A percentile compares a stretch with the other conserved stretches of the same genome.
These are phyloP conservation scores for Scytalidium lignicola DNA, from an alignment of 2,329 filamentous ascomycete species.

Conservation along the genomic window DNA sequence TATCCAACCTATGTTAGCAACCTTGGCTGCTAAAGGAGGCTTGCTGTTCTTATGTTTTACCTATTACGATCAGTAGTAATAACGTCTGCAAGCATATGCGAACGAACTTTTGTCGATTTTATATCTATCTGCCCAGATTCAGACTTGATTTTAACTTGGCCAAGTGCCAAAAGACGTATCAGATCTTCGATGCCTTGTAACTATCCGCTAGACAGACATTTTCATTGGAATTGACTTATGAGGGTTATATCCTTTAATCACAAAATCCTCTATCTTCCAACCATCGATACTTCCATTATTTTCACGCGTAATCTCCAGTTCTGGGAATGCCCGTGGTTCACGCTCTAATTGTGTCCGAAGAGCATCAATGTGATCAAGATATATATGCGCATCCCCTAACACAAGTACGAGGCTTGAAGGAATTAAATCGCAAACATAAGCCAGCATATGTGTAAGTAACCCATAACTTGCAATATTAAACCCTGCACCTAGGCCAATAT, in stretches of 20 bases:
- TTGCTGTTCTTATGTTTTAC: no score
- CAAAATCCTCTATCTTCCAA: constrained; percentile 85
- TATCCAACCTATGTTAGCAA: no score
- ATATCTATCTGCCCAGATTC: no score
- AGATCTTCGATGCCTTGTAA: no score
- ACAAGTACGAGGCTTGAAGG: constrained; percentile 88
- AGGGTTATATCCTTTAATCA: constrained; percentile 81
- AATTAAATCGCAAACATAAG: constrained; percentile 76
- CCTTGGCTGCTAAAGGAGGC: no score
- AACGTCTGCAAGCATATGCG: no score
- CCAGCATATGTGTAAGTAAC: constrained; percentile 90
- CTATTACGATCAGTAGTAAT: no score
- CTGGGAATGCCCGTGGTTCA: constrained; percentile 77
- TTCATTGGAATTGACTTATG: constrained; percentile 96
- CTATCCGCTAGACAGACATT: constrained; percentile 71
- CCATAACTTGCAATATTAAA: constrained; percentile 98
- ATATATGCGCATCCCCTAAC: constrained; percentile 98
- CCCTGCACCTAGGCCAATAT: constrained; percentile 94
- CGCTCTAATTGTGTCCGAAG: constrained; percentile 74
- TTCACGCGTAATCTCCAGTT: constrained; percentile 65
- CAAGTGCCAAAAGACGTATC: no score
- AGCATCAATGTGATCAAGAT: constrained; percentile 86
- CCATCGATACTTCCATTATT: constrained; percentile 76
- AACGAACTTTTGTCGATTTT: no score
- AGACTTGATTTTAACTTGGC: no score